These are phyloP conservation scores for Beauveria varroae DNA, from an alignment of 2,329 filamentous ascomycete genomes.

Conservation along the genomic window DNA sequence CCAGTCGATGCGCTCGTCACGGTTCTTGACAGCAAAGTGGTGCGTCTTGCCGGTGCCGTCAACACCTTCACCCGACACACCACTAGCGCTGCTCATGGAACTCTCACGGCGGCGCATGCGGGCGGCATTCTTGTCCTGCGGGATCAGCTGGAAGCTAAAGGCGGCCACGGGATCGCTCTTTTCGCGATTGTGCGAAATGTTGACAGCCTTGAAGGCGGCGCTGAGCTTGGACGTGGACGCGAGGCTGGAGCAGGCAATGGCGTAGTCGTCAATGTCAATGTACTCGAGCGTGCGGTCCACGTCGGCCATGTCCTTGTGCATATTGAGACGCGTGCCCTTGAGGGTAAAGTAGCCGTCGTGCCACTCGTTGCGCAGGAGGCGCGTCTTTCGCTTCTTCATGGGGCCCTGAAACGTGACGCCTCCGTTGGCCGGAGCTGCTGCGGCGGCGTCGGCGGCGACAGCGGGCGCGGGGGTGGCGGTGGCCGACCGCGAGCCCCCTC, in stretches of 20 bases:
- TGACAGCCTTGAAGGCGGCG: slow-evolving; percentile 77
- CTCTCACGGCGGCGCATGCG: slow-evolving; percentile 48
- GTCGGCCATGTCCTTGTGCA: slow-evolving; percentile 58
- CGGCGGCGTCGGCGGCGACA: slow-evolving; percentile 20
- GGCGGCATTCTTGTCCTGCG: slow-evolving; percentile 51
- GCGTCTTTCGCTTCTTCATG: slow-evolving; percentile 91
- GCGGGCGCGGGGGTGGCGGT: slow-evolving; percentile 21
- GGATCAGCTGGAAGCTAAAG: slow-evolving; percentile 81
- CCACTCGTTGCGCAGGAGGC: slow-evolving; percentile 88
- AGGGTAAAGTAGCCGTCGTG: slow-evolving; percentile 86
- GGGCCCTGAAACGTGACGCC: slow-evolving; percentile 58
- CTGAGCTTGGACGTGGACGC: slow-evolving; percentile 73
- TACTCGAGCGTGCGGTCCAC: slow-evolving; percentile 60
- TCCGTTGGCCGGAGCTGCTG: slow-evolving; percentile 14
- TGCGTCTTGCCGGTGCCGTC: slow-evolving; percentile 74
- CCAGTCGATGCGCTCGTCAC: slow-evolving; percentile 94
- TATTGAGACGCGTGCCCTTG: slow-evolving; percentile 63
- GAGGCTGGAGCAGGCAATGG: slow-evolving; percentile 73
- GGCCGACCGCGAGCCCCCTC: slow-evolving; percentile 6
- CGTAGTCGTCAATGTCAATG: slow-evolving; percentile 83
- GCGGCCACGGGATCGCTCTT: slow-evolving; percentile 55
- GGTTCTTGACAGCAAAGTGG: slow-evolving; percentile 81
- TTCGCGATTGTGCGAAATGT: slow-evolving; percentile 46
- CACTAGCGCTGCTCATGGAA: slow-evolving; percentile 26
- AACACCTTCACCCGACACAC: slow-evolving; percentile 33